Conservation (phyloP, 352 stramenopile species). For the Pythium graminicola region DNA sequence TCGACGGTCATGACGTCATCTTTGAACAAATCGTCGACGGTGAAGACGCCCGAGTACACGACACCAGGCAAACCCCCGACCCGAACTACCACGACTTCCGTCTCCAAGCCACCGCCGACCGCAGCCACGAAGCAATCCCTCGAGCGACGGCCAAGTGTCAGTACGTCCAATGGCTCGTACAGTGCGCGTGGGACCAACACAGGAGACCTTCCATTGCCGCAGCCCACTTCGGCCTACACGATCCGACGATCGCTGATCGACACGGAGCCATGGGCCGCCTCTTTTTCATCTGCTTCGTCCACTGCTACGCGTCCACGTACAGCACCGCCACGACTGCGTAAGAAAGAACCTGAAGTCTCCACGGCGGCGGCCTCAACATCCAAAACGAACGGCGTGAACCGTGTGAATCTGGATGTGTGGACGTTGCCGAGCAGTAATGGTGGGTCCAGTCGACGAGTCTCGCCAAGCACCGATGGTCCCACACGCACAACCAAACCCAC, state of each 20-base stretch:
- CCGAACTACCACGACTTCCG: constrained; percentile 2
- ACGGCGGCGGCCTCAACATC: background rate
- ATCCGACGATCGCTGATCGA: constrained; percentile 17
- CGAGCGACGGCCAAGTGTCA: constrained; percentile 6
- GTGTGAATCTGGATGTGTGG: constrained; percentile 13
- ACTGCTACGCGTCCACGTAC: constrained; percentile 14
- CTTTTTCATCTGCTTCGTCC: background rate
- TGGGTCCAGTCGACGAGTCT: constrained; percentile 6
- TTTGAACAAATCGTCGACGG: background rate
- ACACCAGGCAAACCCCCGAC: constrained; percentile 7
- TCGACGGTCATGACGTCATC: constrained; percentile 11
- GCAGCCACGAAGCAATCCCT: background rate
- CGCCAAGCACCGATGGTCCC: background rate
- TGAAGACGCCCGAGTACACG: constrained; percentile 4
- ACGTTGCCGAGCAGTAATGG: constrained; percentile 4
- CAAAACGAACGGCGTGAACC: constrained; percentile 9
- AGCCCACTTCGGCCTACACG: constrained; percentile 12
- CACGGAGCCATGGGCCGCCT: constrained; percentile 8
- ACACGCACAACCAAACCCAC: background rate
- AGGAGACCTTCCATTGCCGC: constrained; percentile 13
- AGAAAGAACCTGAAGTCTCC: constrained; percentile 16
- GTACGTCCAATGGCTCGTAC: constrained; percentile 5
- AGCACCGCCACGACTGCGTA: constrained; percentile 19
- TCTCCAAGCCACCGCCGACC: background rate
- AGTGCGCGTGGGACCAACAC: constrained; percentile 17